A percentile compares a stretch with the other conserved stretches of the same genome.
Evolutionary conservation across 495 filamentous ascomycete genomes (phyloP).

Genomic region (Aspergillus avenaceus): DNA sequence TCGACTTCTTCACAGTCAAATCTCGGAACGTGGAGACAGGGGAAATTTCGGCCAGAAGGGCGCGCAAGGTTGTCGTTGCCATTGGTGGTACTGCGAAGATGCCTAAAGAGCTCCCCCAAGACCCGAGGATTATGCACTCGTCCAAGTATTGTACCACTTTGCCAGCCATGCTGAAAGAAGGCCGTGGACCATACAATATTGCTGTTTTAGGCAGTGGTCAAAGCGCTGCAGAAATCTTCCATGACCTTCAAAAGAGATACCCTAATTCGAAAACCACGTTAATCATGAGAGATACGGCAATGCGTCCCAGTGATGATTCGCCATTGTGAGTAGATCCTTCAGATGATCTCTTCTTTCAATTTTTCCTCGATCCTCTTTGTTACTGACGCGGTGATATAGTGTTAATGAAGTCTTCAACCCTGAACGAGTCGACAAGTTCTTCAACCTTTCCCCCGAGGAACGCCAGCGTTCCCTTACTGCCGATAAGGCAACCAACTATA

Average conservation of each 20-base stretch:
- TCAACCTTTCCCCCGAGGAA: conserved; percentile 54
- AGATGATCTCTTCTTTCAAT: background rate
- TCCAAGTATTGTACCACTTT: conserved; percentile 73
- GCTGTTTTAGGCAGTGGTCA: conserved; percentile 87
- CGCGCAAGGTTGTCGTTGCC: conserved; percentile 83
- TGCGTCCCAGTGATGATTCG: conserved; percentile 90
- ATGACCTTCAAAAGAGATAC: conserved; percentile 77
- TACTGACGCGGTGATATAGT: conserved; percentile 37
- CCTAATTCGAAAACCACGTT: conserved; percentile 73
- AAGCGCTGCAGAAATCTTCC: conserved; percentile 92
- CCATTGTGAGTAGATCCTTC: conserved; percentile 68
- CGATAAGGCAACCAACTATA: conserved; percentile 84
- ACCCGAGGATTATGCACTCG: conserved; percentile 76
- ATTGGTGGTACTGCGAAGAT: conserved; percentile 78
- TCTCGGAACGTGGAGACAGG: conserved; percentile 52
- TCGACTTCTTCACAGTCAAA: conserved; percentile 52
- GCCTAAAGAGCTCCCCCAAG: conserved; percentile 60
- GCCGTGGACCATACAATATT: conserved; percentile 58
- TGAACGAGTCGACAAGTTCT: conserved; percentile 70
- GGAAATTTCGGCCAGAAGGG: conserved; percentile 47
- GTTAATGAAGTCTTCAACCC: conserved; percentile 98
- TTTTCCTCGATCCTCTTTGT: too few relatives aligned
- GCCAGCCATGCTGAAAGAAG: conserved; percentile 56
- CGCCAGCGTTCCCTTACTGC: conserved; percentile 58
- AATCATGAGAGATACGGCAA: conserved; percentile 71